Evolutionary conservation across 2,329 filamentous ascomycete species (phyloP).

Genomic region (Achaetomium macrosporum): DNA sequence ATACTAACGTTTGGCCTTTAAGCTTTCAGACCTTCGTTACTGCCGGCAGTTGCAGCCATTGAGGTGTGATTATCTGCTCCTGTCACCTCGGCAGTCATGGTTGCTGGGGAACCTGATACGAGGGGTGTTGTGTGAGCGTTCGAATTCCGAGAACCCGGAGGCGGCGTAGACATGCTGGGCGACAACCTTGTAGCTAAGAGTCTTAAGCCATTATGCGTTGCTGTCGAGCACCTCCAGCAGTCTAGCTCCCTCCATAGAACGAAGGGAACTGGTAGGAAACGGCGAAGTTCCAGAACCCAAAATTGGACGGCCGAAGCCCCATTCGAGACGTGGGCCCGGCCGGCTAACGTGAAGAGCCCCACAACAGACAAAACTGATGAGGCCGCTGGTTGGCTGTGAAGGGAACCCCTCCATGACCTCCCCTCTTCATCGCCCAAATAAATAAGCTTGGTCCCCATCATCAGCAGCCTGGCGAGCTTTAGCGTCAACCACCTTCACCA

Average conservation of each 20-base stretch:
- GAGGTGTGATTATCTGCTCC: too few species aligned
- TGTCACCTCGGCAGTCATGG: too few species aligned
- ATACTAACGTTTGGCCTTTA: too few species aligned
- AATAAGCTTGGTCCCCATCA: conserved; percentile 22
- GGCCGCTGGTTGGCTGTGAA: conserved; percentile 14
- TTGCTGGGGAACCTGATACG: too few species aligned
- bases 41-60: too few species aligned
- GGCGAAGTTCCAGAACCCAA: conserved; percentile 21
- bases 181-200: too few species aligned
- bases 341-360: conserved; percentile 10
- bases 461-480: conserved; percentile 10
- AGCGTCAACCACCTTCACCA: not conserved
- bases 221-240: conserved; percentile 3
- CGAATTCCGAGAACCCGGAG: too few species aligned
- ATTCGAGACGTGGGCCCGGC: conserved; percentile 1
- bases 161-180: too few species aligned
- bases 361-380: conserved; percentile 5
- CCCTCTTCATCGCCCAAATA: conserved; percentile 24
- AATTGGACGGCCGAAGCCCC: conserved; percentile 7
- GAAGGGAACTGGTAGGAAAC: too few species aligned
- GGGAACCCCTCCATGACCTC: conserved; percentile 18
- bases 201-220: not conserved
- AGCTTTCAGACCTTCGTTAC: too few species aligned
- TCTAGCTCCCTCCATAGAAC: too few species aligned
- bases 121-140: too few species aligned